phyloP scores from a whole-genome alignment of 371 early-diverging fungal species.

The Apophysomyces ossiformis region DNA sequence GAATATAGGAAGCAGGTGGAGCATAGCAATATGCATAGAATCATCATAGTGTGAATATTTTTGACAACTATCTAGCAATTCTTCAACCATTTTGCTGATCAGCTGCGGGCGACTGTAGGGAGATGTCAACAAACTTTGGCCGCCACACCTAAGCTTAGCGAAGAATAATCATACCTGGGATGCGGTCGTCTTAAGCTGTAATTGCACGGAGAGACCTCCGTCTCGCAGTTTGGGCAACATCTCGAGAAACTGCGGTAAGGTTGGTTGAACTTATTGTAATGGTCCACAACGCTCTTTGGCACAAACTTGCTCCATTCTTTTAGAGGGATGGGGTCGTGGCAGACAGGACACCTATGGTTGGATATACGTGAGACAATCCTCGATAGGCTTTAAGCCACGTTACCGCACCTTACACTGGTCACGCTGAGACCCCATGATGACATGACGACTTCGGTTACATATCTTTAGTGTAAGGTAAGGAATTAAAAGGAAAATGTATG shows the following conservation, averaged over 20 bases:
- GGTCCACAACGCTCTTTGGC: slow-evolving; percentile 40
- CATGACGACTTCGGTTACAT: slow-evolving; percentile 68
- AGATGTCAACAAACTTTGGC: slow-evolving; percentile 3
- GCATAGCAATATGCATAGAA: slow-evolving; percentile 12
- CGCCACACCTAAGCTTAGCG: slow-evolving; percentile 3
- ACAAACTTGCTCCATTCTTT: slow-evolving; percentile 66
- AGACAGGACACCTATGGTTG: slow-evolving; percentile 63
- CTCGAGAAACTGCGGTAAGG: slow-evolving; percentile 69
- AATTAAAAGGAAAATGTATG: neutral
- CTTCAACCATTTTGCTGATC: neutral
- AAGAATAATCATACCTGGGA: neutral
- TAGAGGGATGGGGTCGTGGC: slow-evolving; percentile 58
- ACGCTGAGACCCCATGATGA: slow-evolving; percentile 73
- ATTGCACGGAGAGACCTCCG: slow-evolving; percentile 55
- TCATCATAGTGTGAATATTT: slow-evolving; percentile 11
- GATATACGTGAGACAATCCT: slow-evolving; percentile 66
- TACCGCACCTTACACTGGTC: slow-evolving; percentile 58
- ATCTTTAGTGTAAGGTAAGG: slow-evolving; percentile 37
- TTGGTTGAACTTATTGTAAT: slow-evolving; percentile 64
- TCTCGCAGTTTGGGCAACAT: slow-evolving; percentile 65
- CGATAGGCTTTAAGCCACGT: slow-evolving; percentile 66
- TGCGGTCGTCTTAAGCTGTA: slow-evolving; percentile 15
- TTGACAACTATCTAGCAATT: slow-evolving; percentile 5
- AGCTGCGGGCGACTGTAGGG: neutral
- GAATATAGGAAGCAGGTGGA: slow-evolving; percentile 20